Conservation (phyloP, 768 basidiomycete genomes). For the Amanita subjunquillea region DNA sequence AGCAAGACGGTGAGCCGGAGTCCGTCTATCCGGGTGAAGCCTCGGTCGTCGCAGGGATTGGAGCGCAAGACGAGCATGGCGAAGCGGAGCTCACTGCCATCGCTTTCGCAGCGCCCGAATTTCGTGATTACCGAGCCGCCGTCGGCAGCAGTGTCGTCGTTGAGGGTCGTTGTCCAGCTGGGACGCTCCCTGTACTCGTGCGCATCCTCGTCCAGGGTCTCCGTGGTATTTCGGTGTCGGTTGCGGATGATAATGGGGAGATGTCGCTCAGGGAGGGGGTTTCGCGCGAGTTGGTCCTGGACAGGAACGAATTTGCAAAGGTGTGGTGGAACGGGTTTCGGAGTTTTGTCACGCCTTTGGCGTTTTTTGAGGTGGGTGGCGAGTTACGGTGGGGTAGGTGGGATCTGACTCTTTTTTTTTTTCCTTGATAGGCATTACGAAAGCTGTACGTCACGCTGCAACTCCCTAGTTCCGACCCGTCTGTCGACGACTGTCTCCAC, state of each 20-base stretch:
- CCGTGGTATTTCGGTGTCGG: slow-evolving; percentile 66
- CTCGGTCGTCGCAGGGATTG: slow-evolving; percentile 53
- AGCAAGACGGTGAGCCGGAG: slow-evolving; percentile 43
- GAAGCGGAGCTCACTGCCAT: slow-evolving; percentile 70
- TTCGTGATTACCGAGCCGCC: slow-evolving; percentile 52
- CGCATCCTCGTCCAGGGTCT: slow-evolving; percentile 71
- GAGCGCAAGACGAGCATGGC: slow-evolving; percentile 73
- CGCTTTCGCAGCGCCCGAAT: slow-evolving; percentile 52
- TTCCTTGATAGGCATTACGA: slow-evolving; percentile 47
- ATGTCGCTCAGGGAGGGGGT: slow-evolving; percentile 68
- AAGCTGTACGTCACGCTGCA: slow-evolving; percentile 59
- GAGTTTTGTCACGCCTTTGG: slow-evolving; percentile 70
- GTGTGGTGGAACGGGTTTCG: slow-evolving; percentile 83
- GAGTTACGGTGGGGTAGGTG: too few species aligned
- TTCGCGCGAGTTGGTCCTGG: slow-evolving; percentile 63
- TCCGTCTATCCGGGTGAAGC: slow-evolving; percentile 73
- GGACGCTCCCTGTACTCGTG: slow-evolving; percentile 65
- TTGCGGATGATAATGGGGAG: slow-evolving; percentile 82
- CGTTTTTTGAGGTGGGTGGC: slow-evolving; percentile 70
- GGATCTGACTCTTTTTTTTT: background rate
- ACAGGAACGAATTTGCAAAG: slow-evolving; percentile 59
- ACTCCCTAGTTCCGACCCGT: slow-evolving; percentile 28
- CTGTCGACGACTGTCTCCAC: slow-evolving; percentile 36
- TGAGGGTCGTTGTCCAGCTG: slow-evolving; percentile 75
- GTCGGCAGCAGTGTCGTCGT: slow-evolving; percentile 43